phyloP scores from a whole-genome alignment of 2,329 filamentous ascomycete genomes.

The Talaromyces verruculosus region DNA sequence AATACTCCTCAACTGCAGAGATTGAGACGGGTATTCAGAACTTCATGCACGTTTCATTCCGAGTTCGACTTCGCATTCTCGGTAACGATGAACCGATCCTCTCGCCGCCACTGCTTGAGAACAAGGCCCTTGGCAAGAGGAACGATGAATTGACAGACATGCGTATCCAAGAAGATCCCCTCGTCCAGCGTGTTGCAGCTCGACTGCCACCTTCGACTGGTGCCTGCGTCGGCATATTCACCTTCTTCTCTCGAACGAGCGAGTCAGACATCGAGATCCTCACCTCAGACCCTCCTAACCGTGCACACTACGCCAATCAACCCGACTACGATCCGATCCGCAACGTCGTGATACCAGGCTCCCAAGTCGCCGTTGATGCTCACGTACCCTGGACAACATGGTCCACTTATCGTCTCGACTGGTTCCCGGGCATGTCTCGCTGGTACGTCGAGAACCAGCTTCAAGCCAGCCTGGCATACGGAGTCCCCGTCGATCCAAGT shows the following conservation, averaged over 20 bases:
- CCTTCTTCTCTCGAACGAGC: conserved; percentile 47
- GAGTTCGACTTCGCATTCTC: conserved; percentile 49
- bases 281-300: conserved; percentile 47
- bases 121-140: conserved; percentile 3
- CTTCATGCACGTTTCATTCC: conserved; percentile 50
- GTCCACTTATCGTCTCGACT: conserved; percentile 45
- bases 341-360: conserved; percentile 36
- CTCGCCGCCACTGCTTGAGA: conserved; percentile 15
- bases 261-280: conserved; percentile 57
- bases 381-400: conserved; percentile 42
- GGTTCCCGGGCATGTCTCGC: conserved; percentile 36
- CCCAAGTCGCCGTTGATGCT: conserved; percentile 32
- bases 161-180: conserved; percentile 10
- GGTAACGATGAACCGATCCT: conserved; percentile 23
- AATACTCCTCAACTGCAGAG: conserved; percentile 51
- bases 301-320: conserved; percentile 47
- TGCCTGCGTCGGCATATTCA: conserved; percentile 54
- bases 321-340: conserved; percentile 41
- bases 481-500: conserved; percentile 40
- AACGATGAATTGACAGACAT: not conserved
- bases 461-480: conserved; percentile 35
- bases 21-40: conserved; percentile 49
- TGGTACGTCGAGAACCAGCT: conserved; percentile 41
- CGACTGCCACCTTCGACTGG: conserved; percentile 40
- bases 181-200: conserved; percentile 14